Evolutionary conservation across 768 basidiomycete genomes (phyloP).

Genomic region (Tricholoma furcatifolium): DNA sequence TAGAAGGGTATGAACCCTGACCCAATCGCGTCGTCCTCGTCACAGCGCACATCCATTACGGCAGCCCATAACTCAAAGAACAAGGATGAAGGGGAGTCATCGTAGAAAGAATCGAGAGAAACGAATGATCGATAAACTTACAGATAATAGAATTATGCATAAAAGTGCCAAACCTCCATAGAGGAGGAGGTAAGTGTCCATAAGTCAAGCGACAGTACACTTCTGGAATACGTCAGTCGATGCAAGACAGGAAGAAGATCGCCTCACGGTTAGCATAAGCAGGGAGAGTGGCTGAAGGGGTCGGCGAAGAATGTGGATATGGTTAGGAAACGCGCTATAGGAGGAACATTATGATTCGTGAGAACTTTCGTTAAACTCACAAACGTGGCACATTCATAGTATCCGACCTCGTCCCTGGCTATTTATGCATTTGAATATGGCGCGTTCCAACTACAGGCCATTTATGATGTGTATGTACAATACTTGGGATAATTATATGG

Average conservation of each 20-base stretch:
- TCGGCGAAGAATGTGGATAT: slow-evolving; percentile 9
- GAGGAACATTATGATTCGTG: slow-evolving; percentile 13
- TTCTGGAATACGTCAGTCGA: slow-evolving; percentile 5
- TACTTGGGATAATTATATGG: background rate
- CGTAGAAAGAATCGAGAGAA: slow-evolving; percentile 23
- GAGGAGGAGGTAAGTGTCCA: slow-evolving; percentile 31
- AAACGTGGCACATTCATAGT: slow-evolving; percentile 9
- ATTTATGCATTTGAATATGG: background rate
- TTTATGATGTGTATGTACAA: slow-evolving; percentile 11
- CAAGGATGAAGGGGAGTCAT: slow-evolving; percentile 86
- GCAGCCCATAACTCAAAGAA: slow-evolving; percentile 81
- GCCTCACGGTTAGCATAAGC: slow-evolving; percentile 17
- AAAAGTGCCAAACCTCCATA: slow-evolving; percentile 34
- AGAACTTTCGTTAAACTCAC: slow-evolving; percentile 6
- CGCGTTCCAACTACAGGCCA: slow-evolving; percentile 4
- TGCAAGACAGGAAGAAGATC: background rate
- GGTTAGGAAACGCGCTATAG: slow-evolving; percentile 5
- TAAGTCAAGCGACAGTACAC: slow-evolving; percentile 16
- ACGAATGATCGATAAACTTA: slow-evolving; percentile 28
- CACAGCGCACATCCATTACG: slow-evolving; percentile 47
- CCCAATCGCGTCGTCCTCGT: slow-evolving; percentile 63
- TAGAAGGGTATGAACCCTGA: slow-evolving; percentile 41
- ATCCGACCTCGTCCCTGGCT: background rate
- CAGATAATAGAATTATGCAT: slow-evolving; percentile 31
- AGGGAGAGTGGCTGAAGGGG: background rate